Evolutionary conservation across 495 filamentous ascomycete species (phyloP).

Genomic region (Geoglossum glabrum): DNA sequence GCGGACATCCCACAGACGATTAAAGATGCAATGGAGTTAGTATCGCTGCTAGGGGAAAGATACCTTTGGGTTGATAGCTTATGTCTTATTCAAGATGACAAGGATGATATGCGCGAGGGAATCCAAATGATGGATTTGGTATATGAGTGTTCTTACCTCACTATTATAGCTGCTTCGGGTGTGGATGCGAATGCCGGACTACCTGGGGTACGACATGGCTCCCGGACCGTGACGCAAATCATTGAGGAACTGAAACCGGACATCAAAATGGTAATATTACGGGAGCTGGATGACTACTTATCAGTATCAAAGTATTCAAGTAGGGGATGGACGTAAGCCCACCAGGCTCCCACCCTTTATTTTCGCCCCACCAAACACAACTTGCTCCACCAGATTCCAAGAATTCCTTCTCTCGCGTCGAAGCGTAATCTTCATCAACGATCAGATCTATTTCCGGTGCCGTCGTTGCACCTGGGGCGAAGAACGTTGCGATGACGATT

Average conservation of each 20-base stretch:
- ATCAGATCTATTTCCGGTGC: neutral
- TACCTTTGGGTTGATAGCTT: slow-evolving; percentile 18
- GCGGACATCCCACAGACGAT: neutral
- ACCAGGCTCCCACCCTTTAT: no score
- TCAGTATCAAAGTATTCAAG: neutral
- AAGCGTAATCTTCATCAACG: neutral
- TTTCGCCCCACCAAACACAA: no score
- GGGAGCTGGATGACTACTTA: neutral
- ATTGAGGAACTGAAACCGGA: neutral
- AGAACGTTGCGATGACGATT: neutral
- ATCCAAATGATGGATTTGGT: slow-evolving; percentile 11
- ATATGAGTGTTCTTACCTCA: slow-evolving; percentile 8
- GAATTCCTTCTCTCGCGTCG: neutral
- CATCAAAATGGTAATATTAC: neutral
- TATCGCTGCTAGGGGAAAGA: slow-evolving; percentile 6
- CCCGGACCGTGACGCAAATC: neutral
- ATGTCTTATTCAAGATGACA: slow-evolving; percentile 15
- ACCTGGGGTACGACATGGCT: neutral
- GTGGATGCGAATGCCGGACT: neutral
- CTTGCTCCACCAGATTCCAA: neutral
- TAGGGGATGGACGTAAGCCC: neutral
- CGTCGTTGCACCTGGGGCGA: neutral
- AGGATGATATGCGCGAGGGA: slow-evolving; percentile 8
- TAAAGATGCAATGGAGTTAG: slow-evolving; percentile 5
- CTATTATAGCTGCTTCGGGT: slow-evolving; percentile 7